phyloP scores from a whole-genome alignment of 106 monocot genomes.

The Platanthera zijinensis region DNA sequence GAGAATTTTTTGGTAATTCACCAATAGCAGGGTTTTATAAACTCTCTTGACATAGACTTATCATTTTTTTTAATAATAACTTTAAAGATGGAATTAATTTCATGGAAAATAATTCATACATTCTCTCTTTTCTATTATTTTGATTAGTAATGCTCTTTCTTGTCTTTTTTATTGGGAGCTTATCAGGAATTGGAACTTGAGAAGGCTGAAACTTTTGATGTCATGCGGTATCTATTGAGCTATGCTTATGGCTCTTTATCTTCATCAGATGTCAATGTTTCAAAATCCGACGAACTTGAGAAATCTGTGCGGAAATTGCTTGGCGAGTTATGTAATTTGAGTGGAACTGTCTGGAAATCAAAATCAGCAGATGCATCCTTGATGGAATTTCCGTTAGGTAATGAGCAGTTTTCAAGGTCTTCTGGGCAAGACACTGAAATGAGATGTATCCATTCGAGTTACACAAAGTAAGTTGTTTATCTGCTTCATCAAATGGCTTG shows the following conservation, averaged over 20 bases:
- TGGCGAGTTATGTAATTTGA: constrained; percentile 38
- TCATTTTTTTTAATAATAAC: background rate
- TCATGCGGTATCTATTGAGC: constrained; percentile 66
- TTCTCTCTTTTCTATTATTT: background rate
- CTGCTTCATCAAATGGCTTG: background rate
- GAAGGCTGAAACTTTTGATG: constrained; percentile 50
- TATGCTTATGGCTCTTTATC: constrained; percentile 21
- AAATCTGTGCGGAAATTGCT: constrained; percentile 41
- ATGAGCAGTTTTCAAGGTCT: constrained; percentile 27
- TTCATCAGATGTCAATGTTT: background rate
- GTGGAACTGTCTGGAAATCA: constrained; percentile 13
- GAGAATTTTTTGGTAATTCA: background rate
- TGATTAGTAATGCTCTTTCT: background rate
- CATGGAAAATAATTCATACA: background rate
- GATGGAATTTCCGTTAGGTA: constrained; percentile 2
- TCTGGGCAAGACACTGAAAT: constrained; percentile 45
- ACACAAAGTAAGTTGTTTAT: constrained; percentile 58
- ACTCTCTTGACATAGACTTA: background rate
- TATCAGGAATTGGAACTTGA: constrained; percentile 37
- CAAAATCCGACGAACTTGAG: constrained; percentile 29
- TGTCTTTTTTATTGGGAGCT: background rate
- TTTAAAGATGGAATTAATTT: constrained; percentile 6
- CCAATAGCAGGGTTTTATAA: background rate
- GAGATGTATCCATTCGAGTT: constrained; percentile 68
- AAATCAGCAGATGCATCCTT: constrained; percentile 18